These are phyloP conservation scores for Geopyxis carbonaria DNA, from an alignment of 495 filamentous ascomycete species.

Conservation along the genomic window DNA sequence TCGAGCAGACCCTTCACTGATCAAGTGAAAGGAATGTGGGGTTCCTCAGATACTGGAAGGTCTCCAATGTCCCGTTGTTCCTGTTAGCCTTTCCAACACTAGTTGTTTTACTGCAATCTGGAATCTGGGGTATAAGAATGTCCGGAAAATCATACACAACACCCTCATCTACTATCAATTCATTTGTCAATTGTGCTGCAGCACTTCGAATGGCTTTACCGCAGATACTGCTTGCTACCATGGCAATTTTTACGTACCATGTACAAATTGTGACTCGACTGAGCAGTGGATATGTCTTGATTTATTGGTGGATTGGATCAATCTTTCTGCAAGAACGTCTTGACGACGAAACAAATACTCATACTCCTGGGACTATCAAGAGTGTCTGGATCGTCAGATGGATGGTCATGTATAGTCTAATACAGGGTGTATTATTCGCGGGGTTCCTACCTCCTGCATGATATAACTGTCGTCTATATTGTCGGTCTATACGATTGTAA, in stretches of 20 bases:
- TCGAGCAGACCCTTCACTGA: background rate
- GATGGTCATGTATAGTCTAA: constrained; percentile 63
- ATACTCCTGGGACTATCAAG: constrained; percentile 9
- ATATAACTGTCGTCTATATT: too few relatives aligned
- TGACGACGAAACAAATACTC: constrained; percentile 19
- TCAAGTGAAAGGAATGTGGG: constrained; percentile 76
- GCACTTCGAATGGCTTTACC: constrained; percentile 42
- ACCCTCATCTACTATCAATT: background rate
- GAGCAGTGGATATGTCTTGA: constrained; percentile 72
- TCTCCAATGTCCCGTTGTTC: constrained; percentile 77
- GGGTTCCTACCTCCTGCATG: constrained; percentile 88
- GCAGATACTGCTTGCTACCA: constrained; percentile 51
- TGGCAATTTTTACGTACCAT: constrained; percentile 66
- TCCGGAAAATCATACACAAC: background rate
- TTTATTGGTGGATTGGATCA: constrained; percentile 65
- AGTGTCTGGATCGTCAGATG: constrained; percentile 34
- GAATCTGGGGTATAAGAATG: constrained; percentile 28
- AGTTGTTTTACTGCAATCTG: constrained; percentile 45
- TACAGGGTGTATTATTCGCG: constrained; percentile 72
- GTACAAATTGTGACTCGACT: constrained; percentile 86
- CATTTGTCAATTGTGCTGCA: constrained; percentile 2
- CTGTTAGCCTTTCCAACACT: constrained; percentile 66
- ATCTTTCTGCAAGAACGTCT: constrained; percentile 25
- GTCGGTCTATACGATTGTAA: too few relatives aligned
- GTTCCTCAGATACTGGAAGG: constrained; percentile 77